These are phyloP conservation scores for Lachancea kluyveri DNA, from an alignment of 805 yeast genomes.

Conservation along the genomic window DNA sequence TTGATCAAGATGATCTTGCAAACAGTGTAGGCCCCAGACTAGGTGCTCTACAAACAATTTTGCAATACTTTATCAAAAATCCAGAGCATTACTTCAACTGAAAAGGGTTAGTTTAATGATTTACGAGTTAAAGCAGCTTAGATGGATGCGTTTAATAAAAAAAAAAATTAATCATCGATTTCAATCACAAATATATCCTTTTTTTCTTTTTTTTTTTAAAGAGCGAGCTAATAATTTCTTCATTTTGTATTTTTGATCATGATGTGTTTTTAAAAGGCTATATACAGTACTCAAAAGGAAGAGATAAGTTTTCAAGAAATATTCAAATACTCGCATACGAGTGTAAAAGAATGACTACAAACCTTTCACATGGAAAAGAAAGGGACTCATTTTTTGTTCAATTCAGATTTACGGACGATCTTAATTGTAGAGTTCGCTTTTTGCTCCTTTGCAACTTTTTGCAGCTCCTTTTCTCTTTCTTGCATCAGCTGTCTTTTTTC, in stretches of 20 bases:
- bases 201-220: neutral
- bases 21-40: conserved; percentile 43
- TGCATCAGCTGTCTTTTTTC: conserved; percentile 33
- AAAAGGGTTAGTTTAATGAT: too few species aligned
- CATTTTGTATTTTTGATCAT: neutral
- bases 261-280: neutral
- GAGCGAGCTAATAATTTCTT: neutral
- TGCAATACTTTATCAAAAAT: conserved; percentile 41
- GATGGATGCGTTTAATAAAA: too few species aligned
- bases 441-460: conserved; percentile 28
- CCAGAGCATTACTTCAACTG: conserved; percentile 36
- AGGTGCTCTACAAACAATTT: conserved; percentile 47
- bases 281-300: too few species aligned
- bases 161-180: too few species aligned
- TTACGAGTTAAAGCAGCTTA: too few species aligned
- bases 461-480: conserved; percentile 30
- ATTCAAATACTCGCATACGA: too few species aligned
- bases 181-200: too few species aligned
- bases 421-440: conserved; percentile 25
- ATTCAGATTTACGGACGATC: conserved; percentile 24
- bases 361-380: too few species aligned
- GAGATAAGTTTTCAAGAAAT: too few species aligned
- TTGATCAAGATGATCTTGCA: conserved; percentile 39
- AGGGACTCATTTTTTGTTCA: conserved; percentile 11
- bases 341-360: conserved; percentile 1